Percentiles rank a stretch among this genome's conserved stretches.
These are phyloP conservation scores for Geranium rotundifolium DNA, from an alignment of 345 rosid species.

Conservation along the genomic window DNA sequence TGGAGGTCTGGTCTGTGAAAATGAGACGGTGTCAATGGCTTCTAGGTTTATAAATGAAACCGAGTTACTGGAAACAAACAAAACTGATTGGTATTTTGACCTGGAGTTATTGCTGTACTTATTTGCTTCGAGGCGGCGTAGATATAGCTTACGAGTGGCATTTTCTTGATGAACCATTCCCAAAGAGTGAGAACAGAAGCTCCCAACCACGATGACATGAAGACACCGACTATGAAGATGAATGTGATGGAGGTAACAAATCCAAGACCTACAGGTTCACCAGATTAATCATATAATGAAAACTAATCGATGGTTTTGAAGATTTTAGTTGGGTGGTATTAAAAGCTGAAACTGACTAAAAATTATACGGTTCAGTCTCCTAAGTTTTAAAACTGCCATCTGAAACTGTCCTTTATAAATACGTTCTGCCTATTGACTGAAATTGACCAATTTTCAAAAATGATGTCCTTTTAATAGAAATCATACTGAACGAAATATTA, in stretches of 20 bases:
- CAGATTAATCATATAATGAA: not conserved
- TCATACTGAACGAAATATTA: too few species aligned
- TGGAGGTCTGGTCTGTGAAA: conserved; percentile 33
- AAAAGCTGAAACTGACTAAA: not conserved
- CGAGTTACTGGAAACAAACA: not conserved
- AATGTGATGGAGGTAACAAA: conserved; percentile 38
- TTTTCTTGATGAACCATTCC: conserved; percentile 44
- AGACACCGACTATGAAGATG: conserved; percentile 40
- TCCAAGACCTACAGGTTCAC: conserved; percentile 29
- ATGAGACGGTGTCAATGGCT: not conserved
- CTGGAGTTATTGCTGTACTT: conserved; percentile 41
- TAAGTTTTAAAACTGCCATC: too few species aligned
- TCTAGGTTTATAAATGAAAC: not conserved
- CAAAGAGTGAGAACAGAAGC: conserved; percentile 38
- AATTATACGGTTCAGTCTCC: too few species aligned
- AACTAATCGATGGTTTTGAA: not conserved
- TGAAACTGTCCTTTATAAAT: too few species aligned
- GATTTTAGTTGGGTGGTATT: not conserved
- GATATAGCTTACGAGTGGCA: conserved; percentile 46
- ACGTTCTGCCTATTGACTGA: too few species aligned
- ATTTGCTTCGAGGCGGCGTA: conserved; percentile 48
- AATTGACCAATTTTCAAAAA: too few species aligned
- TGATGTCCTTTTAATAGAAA: too few species aligned
- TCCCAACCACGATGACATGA: conserved; percentile 56
- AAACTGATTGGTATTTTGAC: conserved; percentile 6